These are phyloP conservation scores for Zizania latifolia DNA, from an alignment of 176 grass and related monocot genomes.

Conservation along the genomic window DNA sequence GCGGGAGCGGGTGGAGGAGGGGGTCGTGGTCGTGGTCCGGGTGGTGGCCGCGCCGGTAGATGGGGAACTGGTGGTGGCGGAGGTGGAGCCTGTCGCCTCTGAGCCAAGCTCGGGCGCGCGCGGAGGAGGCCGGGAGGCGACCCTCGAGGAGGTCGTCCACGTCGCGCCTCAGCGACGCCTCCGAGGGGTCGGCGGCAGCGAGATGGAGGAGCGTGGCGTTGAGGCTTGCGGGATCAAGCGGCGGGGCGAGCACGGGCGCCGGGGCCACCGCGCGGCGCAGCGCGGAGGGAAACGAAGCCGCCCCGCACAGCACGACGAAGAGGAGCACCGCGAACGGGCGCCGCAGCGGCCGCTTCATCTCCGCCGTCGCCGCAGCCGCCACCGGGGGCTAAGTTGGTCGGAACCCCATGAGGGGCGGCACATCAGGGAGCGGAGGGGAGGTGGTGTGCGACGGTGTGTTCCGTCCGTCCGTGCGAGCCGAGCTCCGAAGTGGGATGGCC, in stretches of 20 bases:
- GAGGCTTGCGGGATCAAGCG: slow-evolving; percentile 19
- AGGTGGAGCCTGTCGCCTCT: slow-evolving; percentile 32
- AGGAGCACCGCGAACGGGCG: slow-evolving; percentile 47
- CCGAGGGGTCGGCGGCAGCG: slow-evolving; percentile 45
- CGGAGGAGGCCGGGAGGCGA: slow-evolving; percentile 37
- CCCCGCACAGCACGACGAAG: slow-evolving; percentile 40
- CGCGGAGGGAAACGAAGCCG: slow-evolving; percentile 21
- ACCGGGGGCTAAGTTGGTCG: slow-evolving; percentile 19
- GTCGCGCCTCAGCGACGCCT: slow-evolving; percentile 49
- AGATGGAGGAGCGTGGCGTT: slow-evolving; percentile 72
- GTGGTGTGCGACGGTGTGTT: no score
- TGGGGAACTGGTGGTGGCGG: slow-evolving; percentile 32
- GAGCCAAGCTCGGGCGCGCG: slow-evolving; percentile 20
- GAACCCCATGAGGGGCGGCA: slow-evolving; percentile 25
- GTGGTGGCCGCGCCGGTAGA: slow-evolving; percentile 37
- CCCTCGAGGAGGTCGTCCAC: slow-evolving; percentile 68
- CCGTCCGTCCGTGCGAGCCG: not conserved
- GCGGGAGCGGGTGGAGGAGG: slow-evolving; percentile 41
- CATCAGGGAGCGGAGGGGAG: slow-evolving; percentile 5
- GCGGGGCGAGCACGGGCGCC: not conserved
- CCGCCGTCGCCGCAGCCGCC: slow-evolving; percentile 5
- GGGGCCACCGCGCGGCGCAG: slow-evolving; percentile 14
- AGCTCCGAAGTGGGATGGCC: not conserved
- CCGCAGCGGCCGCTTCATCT: slow-evolving; percentile 50
- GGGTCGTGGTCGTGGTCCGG: slow-evolving; percentile 27